phyloP scores from a whole-genome alignment of 306 rosid species.

The Cotoneaster glaucophyllus region DNA sequence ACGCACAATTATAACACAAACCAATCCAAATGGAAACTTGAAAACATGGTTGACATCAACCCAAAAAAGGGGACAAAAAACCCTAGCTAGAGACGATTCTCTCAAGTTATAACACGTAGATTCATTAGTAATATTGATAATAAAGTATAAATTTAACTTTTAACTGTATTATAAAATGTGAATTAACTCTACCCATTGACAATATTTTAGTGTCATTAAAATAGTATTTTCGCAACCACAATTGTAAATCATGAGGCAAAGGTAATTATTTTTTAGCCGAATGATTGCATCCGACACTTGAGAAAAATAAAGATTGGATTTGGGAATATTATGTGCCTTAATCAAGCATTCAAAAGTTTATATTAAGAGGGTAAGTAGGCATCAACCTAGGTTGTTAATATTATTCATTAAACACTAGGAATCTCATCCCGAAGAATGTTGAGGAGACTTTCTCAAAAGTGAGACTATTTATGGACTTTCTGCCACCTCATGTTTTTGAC shows the following conservation, averaged over 20 bases:
- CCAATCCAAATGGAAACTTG: too few relatives aligned
- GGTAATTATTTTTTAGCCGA: constrained; percentile 22
- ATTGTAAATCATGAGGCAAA: constrained; percentile 15
- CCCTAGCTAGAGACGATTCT: not conserved
- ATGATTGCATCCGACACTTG: constrained; percentile 22
- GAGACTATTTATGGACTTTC: too few relatives aligned
- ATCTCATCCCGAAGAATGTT: not conserved
- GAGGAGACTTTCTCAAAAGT: too few relatives aligned
- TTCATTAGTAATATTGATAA: too few relatives aligned
- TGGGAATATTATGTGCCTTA: not conserved
- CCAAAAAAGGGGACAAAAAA: too few relatives aligned
- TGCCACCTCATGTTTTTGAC: too few relatives aligned
- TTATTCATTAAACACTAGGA: not conserved
- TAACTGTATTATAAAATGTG: not conserved
- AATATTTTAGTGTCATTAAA: not conserved
- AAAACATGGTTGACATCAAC: too few relatives aligned
- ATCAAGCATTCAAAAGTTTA: not conserved
- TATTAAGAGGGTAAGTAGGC: not conserved
- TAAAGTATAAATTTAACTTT: too few relatives aligned
- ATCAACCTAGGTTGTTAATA: not conserved
- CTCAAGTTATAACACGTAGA: not conserved
- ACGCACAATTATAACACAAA: too few relatives aligned
- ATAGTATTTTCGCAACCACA: not conserved
- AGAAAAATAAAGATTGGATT: not conserved
- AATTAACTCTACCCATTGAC: constrained; percentile 7